Evolutionary conservation across 2,329 filamentous ascomycete genomes (phyloP).

Genomic region (Fusarium odoratissimum): DNA sequence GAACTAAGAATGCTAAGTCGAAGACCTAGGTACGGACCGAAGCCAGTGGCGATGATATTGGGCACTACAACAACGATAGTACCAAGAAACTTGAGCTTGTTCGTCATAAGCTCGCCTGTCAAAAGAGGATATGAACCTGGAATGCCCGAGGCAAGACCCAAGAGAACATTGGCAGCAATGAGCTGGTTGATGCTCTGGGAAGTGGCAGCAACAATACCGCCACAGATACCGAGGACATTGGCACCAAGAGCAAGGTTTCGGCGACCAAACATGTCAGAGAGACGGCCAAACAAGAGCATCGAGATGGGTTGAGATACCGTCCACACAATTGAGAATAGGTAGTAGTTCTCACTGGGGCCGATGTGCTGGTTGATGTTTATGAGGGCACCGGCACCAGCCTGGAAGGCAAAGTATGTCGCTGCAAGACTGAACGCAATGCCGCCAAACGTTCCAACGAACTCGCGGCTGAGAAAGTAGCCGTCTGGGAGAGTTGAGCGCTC

Average conservation of each 20-base stretch:
- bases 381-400: neutral
- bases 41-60: neutral
- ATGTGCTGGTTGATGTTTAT: neutral
- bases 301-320: neutral
- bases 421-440: neutral
- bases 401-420: neutral
- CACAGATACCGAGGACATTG: neutral
- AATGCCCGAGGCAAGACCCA: neutral
- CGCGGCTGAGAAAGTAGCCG: neutral
- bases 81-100: neutral
- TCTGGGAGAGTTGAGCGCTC: neutral
- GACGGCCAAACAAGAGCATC: neutral
- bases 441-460: neutral
- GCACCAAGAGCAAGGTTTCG: neutral
- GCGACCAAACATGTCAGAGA: neutral
- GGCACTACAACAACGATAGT: neutral
- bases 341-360: neutral
- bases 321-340: neutral
- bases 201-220: neutral
- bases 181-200: neutral
- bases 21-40: neutral
- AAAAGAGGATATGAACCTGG: neutral
- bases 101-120: neutral
- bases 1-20: neutral
- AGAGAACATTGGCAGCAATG: neutral